Base-by-base conservation (phyloP, 495 filamentous ascomycete genomes). In the Tricharina praecox region DNA sequence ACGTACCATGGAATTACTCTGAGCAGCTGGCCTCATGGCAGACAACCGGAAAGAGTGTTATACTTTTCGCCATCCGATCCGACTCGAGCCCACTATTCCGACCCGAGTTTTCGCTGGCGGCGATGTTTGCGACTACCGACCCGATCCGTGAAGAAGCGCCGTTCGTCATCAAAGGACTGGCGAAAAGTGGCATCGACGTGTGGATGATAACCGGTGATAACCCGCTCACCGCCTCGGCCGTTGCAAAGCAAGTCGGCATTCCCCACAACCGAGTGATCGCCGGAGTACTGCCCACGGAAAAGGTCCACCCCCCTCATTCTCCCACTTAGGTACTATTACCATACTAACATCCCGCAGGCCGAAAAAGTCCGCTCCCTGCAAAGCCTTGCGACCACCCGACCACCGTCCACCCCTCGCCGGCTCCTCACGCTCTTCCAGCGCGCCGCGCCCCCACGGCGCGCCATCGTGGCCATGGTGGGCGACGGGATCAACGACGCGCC, bases 141-240 rank as follows among this genome's bases (percentile, higher is more conserved):
- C 77, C 82, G 1, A 70, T 94, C 52, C 82, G 90, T 2, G 75
- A 78, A 3, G 84, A 92, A 59, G 77, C 88, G 0, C 60, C 68
- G 16, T 51, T 61, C 4, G 74, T 88, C 23, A 74, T 95, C 54
- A 57, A 63, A 4, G 66, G 77, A n/a, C 76, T 96, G 4, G 71
- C 76, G 46, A 62, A 72, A 19, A 72, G 70, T 21, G 72, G 72
- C 48, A 77, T 83, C 45, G 69, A 74, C 2, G 81, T 93, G 21
- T 94, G 78, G 75, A 93, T 96, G 84, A 78, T 93, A 36, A 90
- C 85, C 2, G 88, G 88, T 13, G 88, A 96, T 62, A 81, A 81
- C 51, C 70, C 70, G 1, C 73, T 66, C 19, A 85, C 88, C 2
- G 70, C 82, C n/a, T 68, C 71, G 24, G 82, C 82, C 13, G 68